Base-by-base conservation (phyloP, 116 monocot genomes). In the Zostera marina region DNA sequence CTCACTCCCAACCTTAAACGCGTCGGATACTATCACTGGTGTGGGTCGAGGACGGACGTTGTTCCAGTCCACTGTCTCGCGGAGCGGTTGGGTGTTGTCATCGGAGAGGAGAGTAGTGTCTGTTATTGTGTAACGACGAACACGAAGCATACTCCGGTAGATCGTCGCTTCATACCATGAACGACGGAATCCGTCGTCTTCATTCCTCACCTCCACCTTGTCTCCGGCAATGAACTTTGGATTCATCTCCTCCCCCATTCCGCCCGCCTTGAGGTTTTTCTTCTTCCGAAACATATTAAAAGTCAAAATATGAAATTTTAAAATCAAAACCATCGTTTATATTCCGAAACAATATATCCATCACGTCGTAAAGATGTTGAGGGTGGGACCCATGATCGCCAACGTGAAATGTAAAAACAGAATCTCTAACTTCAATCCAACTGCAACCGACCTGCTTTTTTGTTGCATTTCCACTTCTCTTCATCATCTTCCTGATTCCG, bases 401-500 rank as follows among this genome's bases (percentile, higher is more conserved):
- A 0, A 71, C 70, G 10, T 59, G 66, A 64, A 83, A 88, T 24
- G 70, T 69, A 42, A 45, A 77, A 9, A 83, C 68, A 40, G 61
- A 63, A 24, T 72, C 72, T 51, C 60, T 78, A 44, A 81, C 48
- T 63, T 81, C 75, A 46, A 89, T 70, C 78, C 78, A 84, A 68
- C 89, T 89, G 63, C 69, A 78, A 44, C 89, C 89, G 11, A 57
- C 73, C 64, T 76, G 76, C 45, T 89, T 89, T 59, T 52, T 73
- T n/a, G n/a, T n/a, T n/a, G n/a, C n/a, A 17, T 52, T 61, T 40
- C 71, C 69, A 41, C 20, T 52, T 8, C 22, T 70, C 61, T 63
- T 80, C 64, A 83, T 7, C 54, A 47, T 20, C 67, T 42, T 81
- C 63, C 78, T 84, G n/a, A 54, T 54, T 47, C 60, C 49, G 8